Evolutionary conservation across 2,329 filamentous ascomycete genomes (phyloP).

Genomic region (Seiridium unicorne): DNA sequence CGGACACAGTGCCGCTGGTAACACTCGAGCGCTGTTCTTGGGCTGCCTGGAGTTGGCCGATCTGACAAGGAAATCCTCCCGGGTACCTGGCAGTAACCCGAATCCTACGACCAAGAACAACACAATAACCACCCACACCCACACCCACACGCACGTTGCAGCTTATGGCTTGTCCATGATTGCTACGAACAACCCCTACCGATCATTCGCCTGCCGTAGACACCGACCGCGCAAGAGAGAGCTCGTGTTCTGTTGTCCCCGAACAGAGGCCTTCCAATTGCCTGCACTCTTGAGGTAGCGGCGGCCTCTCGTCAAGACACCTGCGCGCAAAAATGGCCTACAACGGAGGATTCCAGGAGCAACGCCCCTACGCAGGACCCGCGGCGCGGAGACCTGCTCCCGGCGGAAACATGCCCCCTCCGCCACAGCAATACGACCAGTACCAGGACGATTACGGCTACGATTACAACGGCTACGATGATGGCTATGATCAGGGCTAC

Average conservation of each 20-base stretch:
- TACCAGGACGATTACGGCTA: slow-evolving; percentile 28
- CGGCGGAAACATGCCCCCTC: slow-evolving; percentile 22
- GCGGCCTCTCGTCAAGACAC: neutral
- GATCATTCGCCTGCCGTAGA: neutral
- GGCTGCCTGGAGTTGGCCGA: neutral
- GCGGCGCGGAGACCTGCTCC: slow-evolving; percentile 39
- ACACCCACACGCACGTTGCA: neutral
- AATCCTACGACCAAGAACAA: neutral
- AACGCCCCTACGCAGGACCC: slow-evolving; percentile 48
- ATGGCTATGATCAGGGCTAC: slow-evolving; percentile 39
- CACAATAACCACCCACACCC: neutral
- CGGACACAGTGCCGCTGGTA: neutral
- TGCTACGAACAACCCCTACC: neutral
- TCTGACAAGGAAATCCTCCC: neutral
- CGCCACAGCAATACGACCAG: slow-evolving; percentile 15
- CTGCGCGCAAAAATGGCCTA: slow-evolving; percentile 46
- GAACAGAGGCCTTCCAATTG: too few relatives aligned
- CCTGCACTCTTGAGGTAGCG: too few relatives aligned
- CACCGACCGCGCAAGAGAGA: neutral
- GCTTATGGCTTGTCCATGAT: slow-evolving; percentile 2
- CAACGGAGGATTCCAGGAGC: slow-evolving; percentile 44
- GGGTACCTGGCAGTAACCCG: slow-evolving; percentile 1
- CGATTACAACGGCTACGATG: slow-evolving; percentile 38
- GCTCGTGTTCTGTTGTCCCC: too few relatives aligned
- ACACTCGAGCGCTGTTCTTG: neutral